Base-by-base conservation (phyloP, 805 yeast species). In the Hanseniaspora thailandica region DNA sequence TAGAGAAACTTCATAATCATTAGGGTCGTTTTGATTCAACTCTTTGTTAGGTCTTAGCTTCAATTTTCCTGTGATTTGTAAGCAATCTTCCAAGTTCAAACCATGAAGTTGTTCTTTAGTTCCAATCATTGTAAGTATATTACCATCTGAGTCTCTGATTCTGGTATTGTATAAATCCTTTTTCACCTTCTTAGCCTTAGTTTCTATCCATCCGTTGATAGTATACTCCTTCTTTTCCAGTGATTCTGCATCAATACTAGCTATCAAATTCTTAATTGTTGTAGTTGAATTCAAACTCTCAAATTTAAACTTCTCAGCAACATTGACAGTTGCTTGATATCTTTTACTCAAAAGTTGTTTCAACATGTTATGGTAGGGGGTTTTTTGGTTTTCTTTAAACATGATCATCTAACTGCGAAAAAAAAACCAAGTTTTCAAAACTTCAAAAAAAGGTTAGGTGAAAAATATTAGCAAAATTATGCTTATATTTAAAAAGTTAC, bases 161-260 rank as follows among this genome's bases (percentile, higher is more conserved):
- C 76, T 77, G 2, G 84, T 93, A 70, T 93, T 90, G 1, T 78
- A 73, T 47, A 86, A 69, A 10, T 67, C 67, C 50, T 78, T 80
- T 3, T 90, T 81, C 51, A 85, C 69, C 51, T 79, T 78, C 52
- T 82, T 74, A 0, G 96, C 93, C 58, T 82, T 81, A 22, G 76
- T 71, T 61, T 86, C 80, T 17, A 90, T 75, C 87, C 96, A 93
- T 0, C 98, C 97, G 57, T 86, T 78, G 7, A 90, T 58, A 0
- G 75, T 71, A 2, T 83, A 75, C 13, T 65, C 59, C 3, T 55
- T 55, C 19, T 55, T 55, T 13, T 36, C 39, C 22, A 33, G 38
- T 5, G 30, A 34, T 2, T 34, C 28, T n/a, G 41, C 34, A 22
- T 44, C 22, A 4, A 44, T 25, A 8, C n/a, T n/a, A 10, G 30